Conservation (phyloP, 306 rosid genomes). For the Acacia crassicarpa region DNA sequence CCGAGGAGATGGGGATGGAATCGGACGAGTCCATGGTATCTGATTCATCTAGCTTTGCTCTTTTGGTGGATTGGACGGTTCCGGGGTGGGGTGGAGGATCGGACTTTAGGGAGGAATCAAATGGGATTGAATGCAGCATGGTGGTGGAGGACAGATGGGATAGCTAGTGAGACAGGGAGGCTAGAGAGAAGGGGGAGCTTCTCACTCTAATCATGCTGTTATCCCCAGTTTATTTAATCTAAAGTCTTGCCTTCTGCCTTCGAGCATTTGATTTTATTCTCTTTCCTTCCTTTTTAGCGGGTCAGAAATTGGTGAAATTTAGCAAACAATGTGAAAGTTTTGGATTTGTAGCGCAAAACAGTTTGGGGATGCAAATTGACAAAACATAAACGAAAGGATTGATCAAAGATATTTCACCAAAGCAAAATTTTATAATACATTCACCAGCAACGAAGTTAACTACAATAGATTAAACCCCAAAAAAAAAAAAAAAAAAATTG, state of each 20-base stretch:
- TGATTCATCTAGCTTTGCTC: too few species aligned
- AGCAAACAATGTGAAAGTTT: neutral
- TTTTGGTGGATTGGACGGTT: too few species aligned
- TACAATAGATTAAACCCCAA: neutral
- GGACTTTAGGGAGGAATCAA: too few species aligned
- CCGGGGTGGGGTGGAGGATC: too few species aligned
- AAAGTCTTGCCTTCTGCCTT: neutral
- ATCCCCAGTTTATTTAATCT: too few species aligned
- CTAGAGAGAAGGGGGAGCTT: too few species aligned
- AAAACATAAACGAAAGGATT: neutral
- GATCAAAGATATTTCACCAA: neutral
- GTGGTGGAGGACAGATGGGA: too few species aligned
- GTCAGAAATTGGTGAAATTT: neutral
- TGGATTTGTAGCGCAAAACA: neutral
- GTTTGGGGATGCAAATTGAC: neutral
- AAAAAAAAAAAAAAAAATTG: neutral
- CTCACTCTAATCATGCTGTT: too few species aligned
- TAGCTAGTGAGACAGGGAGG: too few species aligned
- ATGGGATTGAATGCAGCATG: too few species aligned
- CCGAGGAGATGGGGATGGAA: too few species aligned
- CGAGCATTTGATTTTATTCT: neutral
- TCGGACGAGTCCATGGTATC: too few species aligned
- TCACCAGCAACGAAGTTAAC: constrained; percentile 22
- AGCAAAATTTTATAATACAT: constrained; percentile 9
- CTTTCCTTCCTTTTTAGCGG: neutral